Conservation (phyloP, 179 eudicot species). For the Patellifolia procumbens region DNA sequence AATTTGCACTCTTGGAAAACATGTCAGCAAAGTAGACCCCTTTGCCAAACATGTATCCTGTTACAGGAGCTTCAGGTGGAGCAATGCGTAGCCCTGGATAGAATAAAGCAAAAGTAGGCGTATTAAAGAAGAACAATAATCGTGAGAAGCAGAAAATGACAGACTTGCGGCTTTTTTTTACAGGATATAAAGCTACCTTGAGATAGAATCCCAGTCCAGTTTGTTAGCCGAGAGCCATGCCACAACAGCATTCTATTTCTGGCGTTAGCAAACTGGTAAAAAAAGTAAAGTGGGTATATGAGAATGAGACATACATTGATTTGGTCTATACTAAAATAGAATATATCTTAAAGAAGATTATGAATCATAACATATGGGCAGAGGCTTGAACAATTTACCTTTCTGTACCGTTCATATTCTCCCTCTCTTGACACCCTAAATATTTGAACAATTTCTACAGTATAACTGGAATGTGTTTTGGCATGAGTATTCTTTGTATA, state of each 20-base stretch:
- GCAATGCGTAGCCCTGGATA: constrained; percentile 87
- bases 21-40: constrained; percentile 99
- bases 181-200: constrained; percentile 55
- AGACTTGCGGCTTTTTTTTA: neutral
- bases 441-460: constrained; percentile 74
- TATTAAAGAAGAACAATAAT: neutral
- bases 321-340: neutral
- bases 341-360: neutral
- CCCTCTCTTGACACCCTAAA: constrained; percentile 80
- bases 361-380: neutral
- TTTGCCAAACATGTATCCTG: constrained; percentile 99
- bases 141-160: neutral
- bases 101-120: neutral
- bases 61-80: constrained; percentile 97
- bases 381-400: constrained; percentile 44
- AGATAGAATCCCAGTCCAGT: constrained; percentile 95
- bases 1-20: constrained; percentile 99
- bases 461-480: constrained; percentile 79
- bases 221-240: constrained; percentile 98
- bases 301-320: constrained; percentile 6
- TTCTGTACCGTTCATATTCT: constrained; percentile 64
- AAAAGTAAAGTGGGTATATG: constrained; percentile 10
- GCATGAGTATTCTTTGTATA: constrained; percentile 93
- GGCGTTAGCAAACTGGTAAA: constrained; percentile 60
- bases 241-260: constrained; percentile 94